phyloP scores from a whole-genome alignment of 1,139 yeast genomes.

The Candida sp. region DNA sequence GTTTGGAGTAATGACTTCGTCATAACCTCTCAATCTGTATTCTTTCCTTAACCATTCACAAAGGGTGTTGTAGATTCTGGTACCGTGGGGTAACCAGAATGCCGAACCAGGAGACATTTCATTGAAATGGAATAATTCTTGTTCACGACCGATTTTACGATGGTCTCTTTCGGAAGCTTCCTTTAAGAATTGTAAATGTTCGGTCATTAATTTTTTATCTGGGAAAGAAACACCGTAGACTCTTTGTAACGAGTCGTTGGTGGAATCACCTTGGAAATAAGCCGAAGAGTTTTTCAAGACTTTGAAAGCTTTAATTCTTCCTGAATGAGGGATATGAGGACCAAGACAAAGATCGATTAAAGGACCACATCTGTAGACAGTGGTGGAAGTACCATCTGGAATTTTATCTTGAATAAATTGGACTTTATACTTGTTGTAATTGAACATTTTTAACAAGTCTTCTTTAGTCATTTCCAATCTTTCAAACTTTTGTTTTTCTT shows the following conservation, averaged over 20 bases:
- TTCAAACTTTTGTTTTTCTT: slow-evolving; percentile 95
- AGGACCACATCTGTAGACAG: slow-evolving; percentile 98
- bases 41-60: slow-evolving; percentile 75
- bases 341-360: slow-evolving; percentile 97
- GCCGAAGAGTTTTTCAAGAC: slow-evolving; percentile 95
- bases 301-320: slow-evolving; percentile 92
- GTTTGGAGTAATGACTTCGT: slow-evolving; percentile 97
- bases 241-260: slow-evolving; percentile 95
- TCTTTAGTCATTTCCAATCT: slow-evolving; percentile 92
- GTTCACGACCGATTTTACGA: slow-evolving; percentile 94
- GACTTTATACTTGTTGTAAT: slow-evolving; percentile 94
- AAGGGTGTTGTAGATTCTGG: slow-evolving; percentile 88
- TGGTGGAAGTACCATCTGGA: slow-evolving; percentile 94
- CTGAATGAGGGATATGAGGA: slow-evolving; percentile 98
- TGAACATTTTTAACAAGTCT: slow-evolving; percentile 87
- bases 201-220: slow-evolving; percentile 95
- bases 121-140: slow-evolving; percentile 91
- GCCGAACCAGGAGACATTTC: slow-evolving; percentile 98
- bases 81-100: slow-evolving; percentile 98
- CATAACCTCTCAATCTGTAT: slow-evolving; percentile 89
- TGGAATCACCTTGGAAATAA: slow-evolving; percentile 91
- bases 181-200: slow-evolving; percentile 88
- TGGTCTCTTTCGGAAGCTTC: slow-evolving; percentile 99
- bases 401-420: slow-evolving; percentile 82
- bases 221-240: slow-evolving; percentile 99